Conservation (phyloP, 73 alveolate genomes). For the Tetrahymena borealis region DNA sequence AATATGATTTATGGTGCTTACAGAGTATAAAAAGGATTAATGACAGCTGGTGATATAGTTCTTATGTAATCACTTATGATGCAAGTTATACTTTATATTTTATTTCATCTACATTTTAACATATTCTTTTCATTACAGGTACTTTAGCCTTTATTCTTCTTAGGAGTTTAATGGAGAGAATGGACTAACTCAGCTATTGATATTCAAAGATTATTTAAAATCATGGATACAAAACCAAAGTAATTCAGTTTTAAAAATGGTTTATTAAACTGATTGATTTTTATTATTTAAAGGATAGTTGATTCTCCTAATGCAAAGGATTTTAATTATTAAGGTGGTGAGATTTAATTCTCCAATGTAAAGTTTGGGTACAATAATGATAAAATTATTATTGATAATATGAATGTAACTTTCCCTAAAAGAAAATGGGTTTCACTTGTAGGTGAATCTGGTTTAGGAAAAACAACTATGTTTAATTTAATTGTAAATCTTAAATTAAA, state of each 20-base stretch:
- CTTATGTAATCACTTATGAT: slow-evolving; percentile 70
- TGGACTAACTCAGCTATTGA: slow-evolving; percentile 72
- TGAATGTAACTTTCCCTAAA: slow-evolving; percentile 47
- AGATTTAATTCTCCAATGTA: slow-evolving; percentile 55
- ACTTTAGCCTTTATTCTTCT: slow-evolving; percentile 57
- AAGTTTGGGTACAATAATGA: slow-evolving; percentile 41
- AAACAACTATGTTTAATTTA: slow-evolving; percentile 68
- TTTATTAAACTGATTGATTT: neutral
- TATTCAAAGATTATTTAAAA: slow-evolving; percentile 56
- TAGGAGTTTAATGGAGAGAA: slow-evolving; percentile 79
- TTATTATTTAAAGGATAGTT: slow-evolving; percentile 17
- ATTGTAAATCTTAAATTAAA: slow-evolving; percentile 15
- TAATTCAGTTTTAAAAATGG: neutral
- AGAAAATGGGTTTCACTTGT: slow-evolving; percentile 75
- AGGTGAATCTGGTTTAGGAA: slow-evolving; percentile 83
- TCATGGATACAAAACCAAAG: slow-evolving; percentile 52
- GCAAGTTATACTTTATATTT: slow-evolving; percentile 6
- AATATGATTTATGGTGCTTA: slow-evolving; percentile 66
- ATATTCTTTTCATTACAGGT: neutral
- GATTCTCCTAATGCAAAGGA: slow-evolving; percentile 67
- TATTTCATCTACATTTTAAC: neutral
- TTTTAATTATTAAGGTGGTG: slow-evolving; percentile 56
- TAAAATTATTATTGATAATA: slow-evolving; percentile 35
- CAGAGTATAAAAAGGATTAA: slow-evolving; percentile 55
- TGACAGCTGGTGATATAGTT: slow-evolving; percentile 85